These are phyloP conservation scores for Starmerella bacillaris DNA, from an alignment of 805 yeast genomes.

Conservation along the genomic window DNA sequence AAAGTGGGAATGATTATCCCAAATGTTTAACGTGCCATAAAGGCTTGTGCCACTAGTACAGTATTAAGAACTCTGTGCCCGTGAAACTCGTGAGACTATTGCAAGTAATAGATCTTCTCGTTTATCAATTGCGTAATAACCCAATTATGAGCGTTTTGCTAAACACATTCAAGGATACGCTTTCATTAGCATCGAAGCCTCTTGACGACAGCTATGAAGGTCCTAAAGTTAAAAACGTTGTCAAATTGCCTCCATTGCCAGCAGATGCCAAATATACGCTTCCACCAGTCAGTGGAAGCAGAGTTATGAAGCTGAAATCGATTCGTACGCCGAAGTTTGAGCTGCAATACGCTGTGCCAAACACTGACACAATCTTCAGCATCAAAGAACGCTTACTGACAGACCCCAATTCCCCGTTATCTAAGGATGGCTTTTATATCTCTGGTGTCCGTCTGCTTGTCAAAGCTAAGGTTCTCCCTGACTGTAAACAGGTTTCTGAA, in stretches of 20 bases:
- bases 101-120: too few species aligned
- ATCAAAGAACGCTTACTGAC: slow-evolving; percentile 20
- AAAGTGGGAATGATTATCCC: too few species aligned
- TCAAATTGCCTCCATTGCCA: slow-evolving; percentile 5
- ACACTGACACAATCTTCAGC: slow-evolving; percentile 16
- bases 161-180: slow-evolving; percentile 5
- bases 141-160: slow-evolving; percentile 3
- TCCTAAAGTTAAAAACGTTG: slow-evolving; percentile 2
- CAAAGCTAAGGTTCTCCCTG: slow-evolving; percentile 14
- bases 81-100: too few species aligned
- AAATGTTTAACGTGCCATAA: too few species aligned
- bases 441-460: slow-evolving; percentile 12
- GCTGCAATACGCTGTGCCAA: slow-evolving; percentile 16
- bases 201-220: slow-evolving; percentile 10
- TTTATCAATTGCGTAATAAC: too few species aligned
- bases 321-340: slow-evolving; percentile 56
- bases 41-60: too few species aligned
- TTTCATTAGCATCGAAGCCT: slow-evolving; percentile 7
- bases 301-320: slow-evolving; percentile 35
- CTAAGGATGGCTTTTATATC: slow-evolving; percentile 4
- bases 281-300: background rate
- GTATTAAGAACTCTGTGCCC: too few species aligned
- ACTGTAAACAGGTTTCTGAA: slow-evolving; percentile 14
- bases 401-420: slow-evolving; percentile 18
- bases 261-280: slow-evolving; percentile 8